phyloP scores from a whole-genome alignment of 495 filamentous ascomycete species.

The Xeromyces bisporus region DNA sequence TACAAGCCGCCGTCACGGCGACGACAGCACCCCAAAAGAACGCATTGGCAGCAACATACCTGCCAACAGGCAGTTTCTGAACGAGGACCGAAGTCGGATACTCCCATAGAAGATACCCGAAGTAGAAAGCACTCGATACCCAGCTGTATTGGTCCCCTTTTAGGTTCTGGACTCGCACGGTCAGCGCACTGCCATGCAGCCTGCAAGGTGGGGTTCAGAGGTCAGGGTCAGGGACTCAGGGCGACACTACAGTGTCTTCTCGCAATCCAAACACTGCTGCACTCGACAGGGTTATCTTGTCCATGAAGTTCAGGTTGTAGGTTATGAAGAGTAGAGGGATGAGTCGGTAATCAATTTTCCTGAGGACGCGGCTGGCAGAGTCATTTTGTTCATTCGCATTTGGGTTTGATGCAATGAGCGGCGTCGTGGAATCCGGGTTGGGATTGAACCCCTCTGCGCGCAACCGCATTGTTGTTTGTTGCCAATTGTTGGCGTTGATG shows the following conservation, averaged over 20 bases:
- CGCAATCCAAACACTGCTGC: constrained; percentile 32
- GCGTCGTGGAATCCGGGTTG: too few relatives aligned
- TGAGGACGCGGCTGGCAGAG: constrained; percentile 15
- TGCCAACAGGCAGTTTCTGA: constrained; percentile 34
- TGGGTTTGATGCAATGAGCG: too few relatives aligned
- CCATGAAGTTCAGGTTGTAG: constrained; percentile 32
- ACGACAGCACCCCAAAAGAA: constrained; percentile 42
- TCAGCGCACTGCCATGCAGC: too few relatives aligned
- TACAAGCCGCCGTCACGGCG: constrained; percentile 23
- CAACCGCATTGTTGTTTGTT: too few relatives aligned
- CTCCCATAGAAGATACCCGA: constrained; percentile 36
- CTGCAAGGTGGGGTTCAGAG: too few relatives aligned
- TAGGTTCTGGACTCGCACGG: constrained; percentile 11
- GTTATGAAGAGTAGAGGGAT: constrained; percentile 24
- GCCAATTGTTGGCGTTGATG: too few relatives aligned
- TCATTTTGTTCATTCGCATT: too few relatives aligned
- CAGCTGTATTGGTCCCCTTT: constrained; percentile 41
- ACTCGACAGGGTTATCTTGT: constrained; percentile 39
- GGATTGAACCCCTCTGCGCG: too few relatives aligned
- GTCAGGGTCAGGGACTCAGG: background rate
- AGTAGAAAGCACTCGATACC: constrained; percentile 44
- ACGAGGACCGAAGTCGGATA: constrained; percentile 34
- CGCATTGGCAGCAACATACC: constrained; percentile 37
- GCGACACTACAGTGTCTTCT: constrained; percentile 17
- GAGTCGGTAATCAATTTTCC: constrained; percentile 33